Base-by-base conservation (phyloP, 352 stramenopile genomes). In the Pythium utonaiense region DNA sequence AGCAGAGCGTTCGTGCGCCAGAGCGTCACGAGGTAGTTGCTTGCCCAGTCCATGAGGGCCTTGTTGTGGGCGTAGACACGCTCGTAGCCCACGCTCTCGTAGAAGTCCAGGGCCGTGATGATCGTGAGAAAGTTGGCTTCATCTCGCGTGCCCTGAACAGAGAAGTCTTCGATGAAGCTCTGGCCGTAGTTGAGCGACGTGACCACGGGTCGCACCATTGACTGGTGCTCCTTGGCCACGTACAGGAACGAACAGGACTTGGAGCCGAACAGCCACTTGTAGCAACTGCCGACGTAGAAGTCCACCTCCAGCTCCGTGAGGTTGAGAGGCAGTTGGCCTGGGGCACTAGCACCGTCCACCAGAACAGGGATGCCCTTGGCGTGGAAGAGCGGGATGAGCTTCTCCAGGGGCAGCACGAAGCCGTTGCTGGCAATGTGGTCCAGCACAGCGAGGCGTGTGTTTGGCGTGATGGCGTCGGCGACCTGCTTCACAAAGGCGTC, bases 191-290 rank as follows among this genome's bases (percentile, higher is more conserved):
- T 80, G 27, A 94, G 68, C 16, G 82, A 92, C 19, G 85, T 94
- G 45, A 94, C 85, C 4, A 91, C 85, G 3, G 85, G 85, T 33
- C 83, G 80, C 38, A 91, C 81, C 16, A 76, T 89, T 36, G 75
- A 80, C 67, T 83, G 53, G 62, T 89, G 87, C 55, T 83, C 64
- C 65, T 91, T 93, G 53, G 67, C 74, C n/a, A 95, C 85, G 60
- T 92, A 87, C 60, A 95, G 62, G 65, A 95, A 93, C 19, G 83
- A 88, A 58, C 81, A 91, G 0, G 78, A 90, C 69, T 95, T 95
- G 70, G 83, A 93, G 12, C 80, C 80, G 57, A 93, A 92, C 10
- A 95, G 74, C 85, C 85, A 94, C 60, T 94, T 94, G 75, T 92
- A 91, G 22, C 74, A 76, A 22, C 70, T 92, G 40, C 85, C 85